Percentiles rank a stretch among this genome's conserved stretches.
Conservation (phyloP, 1,139 yeast genomes). For the Yamadazyma siamensis region DNA sequence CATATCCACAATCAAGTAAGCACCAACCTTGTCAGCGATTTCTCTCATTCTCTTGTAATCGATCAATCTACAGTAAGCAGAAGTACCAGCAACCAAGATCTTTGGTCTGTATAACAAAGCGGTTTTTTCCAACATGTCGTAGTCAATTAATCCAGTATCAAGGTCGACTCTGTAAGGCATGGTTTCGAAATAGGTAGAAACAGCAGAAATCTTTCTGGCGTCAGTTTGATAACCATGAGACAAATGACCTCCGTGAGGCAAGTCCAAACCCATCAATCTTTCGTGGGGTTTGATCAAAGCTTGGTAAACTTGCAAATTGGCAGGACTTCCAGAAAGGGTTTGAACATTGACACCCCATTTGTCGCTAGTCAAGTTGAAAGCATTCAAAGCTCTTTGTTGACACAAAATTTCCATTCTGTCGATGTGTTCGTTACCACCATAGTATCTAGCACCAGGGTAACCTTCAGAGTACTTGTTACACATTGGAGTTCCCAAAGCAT, state of each 20-base stretch:
- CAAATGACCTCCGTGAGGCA: constrained; percentile 98
- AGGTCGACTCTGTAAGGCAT: constrained; percentile 96
- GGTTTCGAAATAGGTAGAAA: constrained; percentile 94
- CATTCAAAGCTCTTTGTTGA: constrained; percentile 88
- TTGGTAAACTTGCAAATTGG: constrained; percentile 93
- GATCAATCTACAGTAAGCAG: constrained; percentile 93
- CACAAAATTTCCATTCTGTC: constrained; percentile 91
- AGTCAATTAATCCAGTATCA: constrained; percentile 90
- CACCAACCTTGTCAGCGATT: constrained; percentile 95
- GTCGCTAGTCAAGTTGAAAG: constrained; percentile 74
- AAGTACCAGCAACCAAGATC: constrained; percentile 94
- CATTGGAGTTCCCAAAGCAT: constrained; percentile 97
- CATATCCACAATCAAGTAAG: constrained; percentile 95
- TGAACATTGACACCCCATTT: constrained; percentile 99
- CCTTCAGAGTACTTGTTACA: constrained; percentile 87
- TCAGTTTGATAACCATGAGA: constrained; percentile 98
- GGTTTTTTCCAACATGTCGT: constrained; percentile 88
- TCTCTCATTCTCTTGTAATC: constrained; percentile 95
- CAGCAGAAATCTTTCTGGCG: constrained; percentile 90
- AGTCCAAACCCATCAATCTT: constrained; percentile 93
- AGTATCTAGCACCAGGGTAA: constrained; percentile 85
- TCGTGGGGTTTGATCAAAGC: constrained; percentile 94
- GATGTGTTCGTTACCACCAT: constrained; percentile 90
- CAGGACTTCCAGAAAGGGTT: constrained; percentile 95
- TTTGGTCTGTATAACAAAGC: constrained; percentile 92